phyloP scores from a whole-genome alignment of 106 monocot species.

The Platanthera zijinensis region DNA sequence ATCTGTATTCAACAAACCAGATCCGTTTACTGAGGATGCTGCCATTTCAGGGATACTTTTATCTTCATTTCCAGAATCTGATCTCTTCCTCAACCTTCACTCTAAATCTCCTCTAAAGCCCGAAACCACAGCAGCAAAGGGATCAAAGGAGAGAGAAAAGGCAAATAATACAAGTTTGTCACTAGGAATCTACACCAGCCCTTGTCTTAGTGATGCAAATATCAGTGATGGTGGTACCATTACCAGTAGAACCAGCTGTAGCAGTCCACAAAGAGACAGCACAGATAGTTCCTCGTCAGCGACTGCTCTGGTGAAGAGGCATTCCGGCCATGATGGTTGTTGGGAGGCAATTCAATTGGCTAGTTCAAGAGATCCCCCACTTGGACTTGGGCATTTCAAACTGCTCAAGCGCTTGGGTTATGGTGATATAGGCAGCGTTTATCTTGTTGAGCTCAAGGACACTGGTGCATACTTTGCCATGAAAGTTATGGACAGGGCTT shows the following conservation, averaged over 20 bases:
- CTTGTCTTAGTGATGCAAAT: neutral
- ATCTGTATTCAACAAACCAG: neutral
- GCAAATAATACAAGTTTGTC: slow-evolving; percentile 2
- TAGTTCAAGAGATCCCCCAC: slow-evolving; percentile 20
- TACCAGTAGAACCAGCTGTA: neutral
- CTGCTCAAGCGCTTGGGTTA: slow-evolving; percentile 21
- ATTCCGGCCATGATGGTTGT: slow-evolving; percentile 16
- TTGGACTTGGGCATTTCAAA: slow-evolving; percentile 18
- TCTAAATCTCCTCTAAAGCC: slow-evolving; percentile 6
- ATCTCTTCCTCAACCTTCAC: neutral
- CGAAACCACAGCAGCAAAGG: neutral
- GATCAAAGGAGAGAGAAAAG: slow-evolving; percentile 8
- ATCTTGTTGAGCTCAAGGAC: slow-evolving; percentile 21
- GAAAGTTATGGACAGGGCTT: slow-evolving; percentile 28
- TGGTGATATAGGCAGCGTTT: slow-evolving; percentile 28
- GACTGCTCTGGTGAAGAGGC: slow-evolving; percentile 8
- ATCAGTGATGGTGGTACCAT: neutral
- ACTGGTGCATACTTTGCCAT: slow-evolving; percentile 24
- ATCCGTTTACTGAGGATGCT: neutral
- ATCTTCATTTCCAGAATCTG: neutral
- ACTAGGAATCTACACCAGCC: neutral
- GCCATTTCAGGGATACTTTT: neutral
- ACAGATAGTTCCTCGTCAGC: slow-evolving; percentile 14
- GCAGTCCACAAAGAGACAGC: slow-evolving; percentile 15
- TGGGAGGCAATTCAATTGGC: slow-evolving; percentile 22